A percentile compares a stretch with the other conserved stretches of the same genome.
Evolutionary conservation across 225 moss, liverwort and hornwort genomes (phyloP).

Genomic region (Sphagnum tenellum): DNA sequence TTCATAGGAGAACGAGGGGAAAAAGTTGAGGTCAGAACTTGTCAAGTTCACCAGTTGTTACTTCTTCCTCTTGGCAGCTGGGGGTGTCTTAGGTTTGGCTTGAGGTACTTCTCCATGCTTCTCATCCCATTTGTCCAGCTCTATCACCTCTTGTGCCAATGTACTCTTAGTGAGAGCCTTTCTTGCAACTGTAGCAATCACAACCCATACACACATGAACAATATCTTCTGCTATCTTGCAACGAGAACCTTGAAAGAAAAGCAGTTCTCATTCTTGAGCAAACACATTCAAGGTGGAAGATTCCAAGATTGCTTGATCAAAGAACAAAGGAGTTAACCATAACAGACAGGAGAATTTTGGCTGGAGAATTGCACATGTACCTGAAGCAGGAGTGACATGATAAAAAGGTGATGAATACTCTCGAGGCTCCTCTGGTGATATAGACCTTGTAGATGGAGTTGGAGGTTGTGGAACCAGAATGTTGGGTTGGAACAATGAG

Average conservation of each 20-base stretch:
- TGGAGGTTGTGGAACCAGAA: slow-evolving; percentile 18
- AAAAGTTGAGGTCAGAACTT: too few relatives aligned
- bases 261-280: background rate
- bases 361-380: slow-evolving; percentile 2
- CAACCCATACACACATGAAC: too few relatives aligned
- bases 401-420: slow-evolving; percentile 19
- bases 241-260: background rate
- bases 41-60: too few relatives aligned
- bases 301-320: background rate
- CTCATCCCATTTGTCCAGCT: slow-evolving; percentile 31
- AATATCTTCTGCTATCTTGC: too few relatives aligned
- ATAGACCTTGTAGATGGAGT: slow-evolving; percentile 6
- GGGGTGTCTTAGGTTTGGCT: background rate
- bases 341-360: background rate
- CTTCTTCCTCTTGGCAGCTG: slow-evolving; percentile 1
- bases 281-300: background rate
- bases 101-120: slow-evolving; percentile 11
- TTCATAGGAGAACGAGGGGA: too few relatives aligned
- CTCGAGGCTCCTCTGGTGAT: slow-evolving; percentile 20
- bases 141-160: slow-evolving; percentile 20
- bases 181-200: slow-evolving; percentile 19
- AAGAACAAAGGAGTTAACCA: background rate
- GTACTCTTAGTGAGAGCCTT: slow-evolving; percentile 14
- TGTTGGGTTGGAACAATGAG: slow-evolving; percentile 41
- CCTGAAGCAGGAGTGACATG: slow-evolving; percentile 29